Conservation (phyloP, 805 yeast genomes). For the Candida vaughaniae region DNA sequence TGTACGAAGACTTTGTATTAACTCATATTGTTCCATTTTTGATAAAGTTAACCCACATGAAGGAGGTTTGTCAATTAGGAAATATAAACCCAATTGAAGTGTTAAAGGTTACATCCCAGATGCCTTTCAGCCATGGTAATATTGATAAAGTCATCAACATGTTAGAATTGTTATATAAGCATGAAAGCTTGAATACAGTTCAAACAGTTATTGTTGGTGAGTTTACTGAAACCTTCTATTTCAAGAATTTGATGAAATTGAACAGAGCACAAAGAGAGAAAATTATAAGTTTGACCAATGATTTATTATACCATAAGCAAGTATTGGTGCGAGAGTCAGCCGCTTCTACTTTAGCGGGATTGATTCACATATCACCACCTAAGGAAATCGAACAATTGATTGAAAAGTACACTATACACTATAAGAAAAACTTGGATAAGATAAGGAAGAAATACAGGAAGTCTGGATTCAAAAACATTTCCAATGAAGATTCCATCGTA, state of each 20-base stretch:
- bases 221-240: conserved; percentile 68
- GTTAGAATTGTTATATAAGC: conserved; percentile 36
- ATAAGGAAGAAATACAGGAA: conserved; percentile 46
- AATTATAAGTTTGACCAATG: conserved; percentile 52
- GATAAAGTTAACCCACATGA: conserved; percentile 59
- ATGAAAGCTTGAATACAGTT: conserved; percentile 29
- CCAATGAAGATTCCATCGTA: conserved; percentile 42
- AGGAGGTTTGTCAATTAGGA: conserved; percentile 78
- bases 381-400: conserved; percentile 45
- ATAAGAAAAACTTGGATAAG: conserved; percentile 28
- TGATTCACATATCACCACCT: conserved; percentile 64
- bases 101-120: conserved; percentile 45
- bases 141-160: conserved; percentile 31
- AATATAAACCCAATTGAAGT: conserved; percentile 53
- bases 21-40: conserved; percentile 65
- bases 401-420: conserved; percentile 31
- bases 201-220: conserved; percentile 68
- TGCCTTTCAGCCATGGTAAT: conserved; percentile 24
- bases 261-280: conserved; percentile 42
- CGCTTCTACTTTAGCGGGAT: conserved; percentile 71
- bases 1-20: conserved; percentile 51
- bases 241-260: conserved; percentile 62
- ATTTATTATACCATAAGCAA: conserved; percentile 58
- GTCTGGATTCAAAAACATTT: conserved; percentile 31
- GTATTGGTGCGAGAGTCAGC: conserved; percentile 76